phyloP scores from a whole-genome alignment of 106 monocot genomes.

The Agapanthus africanus region DNA sequence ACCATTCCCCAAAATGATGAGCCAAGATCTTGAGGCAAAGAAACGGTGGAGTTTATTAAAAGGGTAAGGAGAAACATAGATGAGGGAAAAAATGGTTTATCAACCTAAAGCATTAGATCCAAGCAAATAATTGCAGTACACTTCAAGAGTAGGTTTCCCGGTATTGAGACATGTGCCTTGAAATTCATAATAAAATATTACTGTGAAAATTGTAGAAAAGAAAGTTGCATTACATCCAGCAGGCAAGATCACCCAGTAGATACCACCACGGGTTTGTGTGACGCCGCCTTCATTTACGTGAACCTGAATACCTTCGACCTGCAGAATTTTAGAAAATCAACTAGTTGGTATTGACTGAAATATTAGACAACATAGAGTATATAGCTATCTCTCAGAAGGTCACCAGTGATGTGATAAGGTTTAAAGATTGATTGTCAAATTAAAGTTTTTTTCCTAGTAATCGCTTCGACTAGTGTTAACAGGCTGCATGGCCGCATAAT shows the following conservation, averaged over 20 bases:
- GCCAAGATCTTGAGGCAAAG: conserved; percentile 62
- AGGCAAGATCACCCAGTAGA: conserved; percentile 93
- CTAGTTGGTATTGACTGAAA: too few species aligned
- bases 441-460: too few species aligned
- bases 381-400: too few species aligned
- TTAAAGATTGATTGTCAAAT: too few species aligned
- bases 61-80: neutral
- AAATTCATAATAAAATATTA: neutral
- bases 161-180: neutral
- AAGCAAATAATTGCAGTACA: neutral
- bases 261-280: conserved; percentile 82
- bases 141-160: neutral
- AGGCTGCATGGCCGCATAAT: too few species aligned
- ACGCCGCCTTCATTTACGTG: conserved; percentile 87
- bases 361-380: too few species aligned
- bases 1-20: conserved; percentile 99
- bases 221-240: conserved; percentile 81
- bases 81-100: neutral
- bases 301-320: conserved; percentile 93
- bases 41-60: conserved; percentile 7
- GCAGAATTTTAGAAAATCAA: too few species aligned
- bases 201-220: conserved; percentile 4
- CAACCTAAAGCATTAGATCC: neutral
- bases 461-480: too few species aligned
- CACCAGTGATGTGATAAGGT: too few species aligned